A percentile compares a stretch with the other conserved stretches of the same genome.
phyloP scores from a whole-genome alignment of 768 basidiomycete genomes.

The Sporobolomyces pararoseus region DNA sequence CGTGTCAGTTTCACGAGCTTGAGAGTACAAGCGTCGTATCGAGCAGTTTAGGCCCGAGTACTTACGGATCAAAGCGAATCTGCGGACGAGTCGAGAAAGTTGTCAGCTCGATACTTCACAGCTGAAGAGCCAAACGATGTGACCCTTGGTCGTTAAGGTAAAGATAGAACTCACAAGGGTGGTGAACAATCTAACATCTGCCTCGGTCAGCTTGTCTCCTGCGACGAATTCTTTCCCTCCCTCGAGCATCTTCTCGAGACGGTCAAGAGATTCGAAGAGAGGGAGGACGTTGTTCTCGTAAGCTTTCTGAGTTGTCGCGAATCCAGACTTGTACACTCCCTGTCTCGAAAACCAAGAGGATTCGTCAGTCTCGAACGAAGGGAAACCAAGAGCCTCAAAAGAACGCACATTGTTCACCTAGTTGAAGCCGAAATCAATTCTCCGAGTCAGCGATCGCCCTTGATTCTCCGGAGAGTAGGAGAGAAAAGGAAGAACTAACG shows the following conservation, averaged over 20 bases:
- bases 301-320: slow-evolving; percentile 73
- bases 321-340: slow-evolving; percentile 69
- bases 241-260: slow-evolving; percentile 67
- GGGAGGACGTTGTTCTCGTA: slow-evolving; percentile 72
- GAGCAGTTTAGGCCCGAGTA: too few relatives aligned
- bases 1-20: too few relatives aligned
- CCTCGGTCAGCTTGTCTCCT: slow-evolving; percentile 71
- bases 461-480: too few relatives aligned
- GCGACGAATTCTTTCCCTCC: slow-evolving; percentile 76
- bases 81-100: slow-evolving; percentile 45
- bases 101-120: too few relatives aligned
- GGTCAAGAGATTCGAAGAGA: slow-evolving; percentile 75
- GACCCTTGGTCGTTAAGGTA: not conserved
- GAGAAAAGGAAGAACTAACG: slow-evolving; percentile 56
- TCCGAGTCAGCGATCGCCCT: too few relatives aligned
- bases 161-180: slow-evolving; percentile 63
- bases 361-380: not conserved
- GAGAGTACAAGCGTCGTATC: too few relatives aligned
- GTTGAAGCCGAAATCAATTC: too few relatives aligned
- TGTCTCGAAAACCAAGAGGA: not conserved
- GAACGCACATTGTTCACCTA: slow-evolving; percentile 50
- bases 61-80: slow-evolving; percentile 73
- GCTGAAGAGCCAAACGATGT: too few relatives aligned
- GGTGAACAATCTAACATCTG: slow-evolving; percentile 72
- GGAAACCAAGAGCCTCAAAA: not conserved